Evolutionary conservation across 2,329 filamentous ascomycete genomes (phyloP).

Genomic region (Ilyonectria destructans): DNA sequence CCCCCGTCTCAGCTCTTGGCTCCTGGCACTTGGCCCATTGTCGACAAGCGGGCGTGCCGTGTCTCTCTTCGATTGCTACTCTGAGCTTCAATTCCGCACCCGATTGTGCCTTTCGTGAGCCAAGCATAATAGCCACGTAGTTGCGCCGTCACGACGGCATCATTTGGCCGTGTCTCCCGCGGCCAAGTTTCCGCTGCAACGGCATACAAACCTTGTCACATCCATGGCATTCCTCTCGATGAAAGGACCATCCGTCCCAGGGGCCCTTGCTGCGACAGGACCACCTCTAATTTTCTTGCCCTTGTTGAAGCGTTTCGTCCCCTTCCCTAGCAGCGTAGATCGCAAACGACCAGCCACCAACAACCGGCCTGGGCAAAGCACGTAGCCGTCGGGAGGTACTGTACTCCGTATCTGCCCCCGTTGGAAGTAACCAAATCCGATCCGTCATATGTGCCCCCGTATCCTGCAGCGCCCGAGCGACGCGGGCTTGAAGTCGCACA

Average conservation of each 20-base stretch:
- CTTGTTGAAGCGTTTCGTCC: constrained; percentile 35
- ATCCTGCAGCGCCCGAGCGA: constrained; percentile 2
- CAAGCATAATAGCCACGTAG: neutral
- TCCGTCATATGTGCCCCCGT: constrained; percentile 7
- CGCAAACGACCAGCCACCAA: constrained; percentile 28
- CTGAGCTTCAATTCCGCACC: neutral
- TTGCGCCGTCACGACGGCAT: neutral
- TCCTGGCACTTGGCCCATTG: neutral
- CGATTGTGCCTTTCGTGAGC: neutral
- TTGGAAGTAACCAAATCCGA: constrained; percentile 7
- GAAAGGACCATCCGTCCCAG: constrained; percentile 38
- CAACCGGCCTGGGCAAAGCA: constrained; percentile 11
- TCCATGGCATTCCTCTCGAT: constrained; percentile 24
- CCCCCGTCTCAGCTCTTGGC: neutral
- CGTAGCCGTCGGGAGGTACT: neutral
- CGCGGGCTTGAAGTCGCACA: neutral
- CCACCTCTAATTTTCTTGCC: constrained; percentile 34
- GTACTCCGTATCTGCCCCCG: neutral
- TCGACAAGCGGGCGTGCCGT: constrained; percentile 16
- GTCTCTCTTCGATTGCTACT: constrained; percentile 6
- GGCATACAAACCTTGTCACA: constrained; percentile 24
- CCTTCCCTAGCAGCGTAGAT: constrained; percentile 43
- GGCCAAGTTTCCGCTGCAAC: neutral
- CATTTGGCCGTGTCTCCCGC: neutral
- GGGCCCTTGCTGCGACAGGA: constrained; percentile 34